Evolutionary conservation across 768 basidiomycete species (phyloP), one percentile per base, ranked within the genome.

Genomic region (Amanita molliuscula): DNA sequence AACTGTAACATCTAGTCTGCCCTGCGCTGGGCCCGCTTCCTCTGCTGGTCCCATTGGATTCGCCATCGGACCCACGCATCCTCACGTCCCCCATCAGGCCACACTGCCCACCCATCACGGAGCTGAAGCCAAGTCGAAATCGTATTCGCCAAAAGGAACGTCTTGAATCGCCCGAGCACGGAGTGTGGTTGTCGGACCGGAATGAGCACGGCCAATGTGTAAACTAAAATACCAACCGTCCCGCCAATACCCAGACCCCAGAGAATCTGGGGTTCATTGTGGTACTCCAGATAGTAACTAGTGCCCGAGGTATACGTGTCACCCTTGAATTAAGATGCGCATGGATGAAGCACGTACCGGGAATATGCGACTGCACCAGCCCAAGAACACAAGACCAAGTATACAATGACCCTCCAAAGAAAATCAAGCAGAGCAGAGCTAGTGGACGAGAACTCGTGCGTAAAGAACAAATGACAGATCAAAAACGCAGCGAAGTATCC

Each of bases 401-500:
- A 81, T 10, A 86, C 64, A 0, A 62, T 21, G 3, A 60, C 18
- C 50, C 76, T 69, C 63, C 76, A 78, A 1, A 73, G 57, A n/a
- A 53, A 54, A 59, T 90, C 84, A 6, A 88, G 53, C 9, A 75
- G 15, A 8, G 51, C 46, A 23, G 48, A 71, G 6, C 84, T 83
- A 1, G 76, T 78, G 2, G 77, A 64, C 2, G 69, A 50, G 55
- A 86, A 88, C 3, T 74, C 72, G 57, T 90, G 87, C 31, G 79
- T 77, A 54, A 79, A 81, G 54, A 75, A 76, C 44, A 91, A 59
- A 65, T 92, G 89, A 59, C 83, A 79, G 37, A 81, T 59, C 38
- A 91, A 62, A 63, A 91, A 92, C 0, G 86, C 71, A 4, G 82
- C 72, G 55, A 92, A 91, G 65, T 86, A 92, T 13, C 80, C 89